A percentile compares a stretch with the other conserved stretches of the same genome.
Conservation (phyloP, 169 alveolate species). For the Plasmodium vivax region DNA sequence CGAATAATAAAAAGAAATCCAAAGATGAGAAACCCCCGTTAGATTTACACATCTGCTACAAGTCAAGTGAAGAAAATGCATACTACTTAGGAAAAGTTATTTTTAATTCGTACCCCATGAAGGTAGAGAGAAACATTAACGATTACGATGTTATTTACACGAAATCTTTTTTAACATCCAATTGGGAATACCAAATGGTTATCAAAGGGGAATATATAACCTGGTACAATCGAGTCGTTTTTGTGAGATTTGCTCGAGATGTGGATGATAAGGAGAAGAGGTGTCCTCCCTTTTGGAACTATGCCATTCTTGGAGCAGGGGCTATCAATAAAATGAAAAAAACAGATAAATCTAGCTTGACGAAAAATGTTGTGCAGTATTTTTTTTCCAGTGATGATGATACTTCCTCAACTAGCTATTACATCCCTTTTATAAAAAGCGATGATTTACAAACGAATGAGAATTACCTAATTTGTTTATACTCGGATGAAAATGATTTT, state of each 20-base stretch:
- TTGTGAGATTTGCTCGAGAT: constrained; percentile 24
- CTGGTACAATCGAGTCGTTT: constrained; percentile 22
- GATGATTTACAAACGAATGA: constrained; percentile 67
- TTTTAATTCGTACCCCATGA: constrained; percentile 49
- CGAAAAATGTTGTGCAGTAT: constrained; percentile 16
- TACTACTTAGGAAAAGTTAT: constrained; percentile 38
- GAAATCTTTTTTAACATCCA: constrained; percentile 57
- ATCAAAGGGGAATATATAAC: constrained; percentile 56
- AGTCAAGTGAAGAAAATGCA: constrained; percentile 1
- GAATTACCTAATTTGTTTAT: constrained; percentile 41
- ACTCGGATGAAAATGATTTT: constrained; percentile 74
- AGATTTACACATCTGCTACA: constrained; percentile 59
- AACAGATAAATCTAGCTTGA: not conserved
- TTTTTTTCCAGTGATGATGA: constrained; percentile 33
- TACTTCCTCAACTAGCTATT: not conserved
- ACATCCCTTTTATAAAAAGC: constrained; percentile 53
- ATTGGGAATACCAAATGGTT: constrained; percentile 49
- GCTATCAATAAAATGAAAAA: constrained; percentile 20
- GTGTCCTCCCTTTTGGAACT: constrained; percentile 71
- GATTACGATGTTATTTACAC: constrained; percentile 49
- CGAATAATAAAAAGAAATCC: constrained; percentile 43
- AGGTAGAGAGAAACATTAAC: constrained; percentile 4
- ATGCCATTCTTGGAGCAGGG: constrained; percentile 62
- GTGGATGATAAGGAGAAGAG: not conserved
- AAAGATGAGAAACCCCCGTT: constrained; percentile 46